Evolutionary conservation across 208 protist genomes (phyloP), one percentile per base, ranked within the genome.

Genomic region (Herpetomonas samuelpessoai): DNA sequence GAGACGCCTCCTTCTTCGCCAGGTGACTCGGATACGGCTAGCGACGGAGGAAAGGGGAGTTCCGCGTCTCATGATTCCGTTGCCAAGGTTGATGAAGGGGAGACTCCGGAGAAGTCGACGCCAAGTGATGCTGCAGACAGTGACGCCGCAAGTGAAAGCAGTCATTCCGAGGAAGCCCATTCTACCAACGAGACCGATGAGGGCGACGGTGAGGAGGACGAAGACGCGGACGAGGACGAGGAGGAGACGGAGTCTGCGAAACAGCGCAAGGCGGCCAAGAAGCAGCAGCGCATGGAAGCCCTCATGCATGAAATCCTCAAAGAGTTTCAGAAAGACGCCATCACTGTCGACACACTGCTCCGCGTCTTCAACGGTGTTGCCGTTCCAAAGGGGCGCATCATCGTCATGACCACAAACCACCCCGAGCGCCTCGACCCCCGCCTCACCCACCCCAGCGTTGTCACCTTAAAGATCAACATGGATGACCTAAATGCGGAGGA

Each of bases 321-420:
- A 12, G 27, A 75, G 21, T 50, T 88, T 14, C 60, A 63, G 19
- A 62, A 54, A 1, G 67, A 80, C 35, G 54, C 73, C 9, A 66
- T 98, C 7, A 95, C 91, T 7, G 88, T 98, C 26, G 81, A 81
- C 24, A 88, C 86, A 0, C 62, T 98, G 7, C 67, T 98, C 0
- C 62, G 74, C 16, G 95, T 95, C 53, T 57, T 93, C 6, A 91
- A 98, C 64, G 84, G 93, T 27, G 57, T 95, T 25, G 72, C 79
- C 9, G 74, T 81, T 14, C 79, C 84, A 0, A 74, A 96, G n/a
- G 83, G 81, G 12, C 81, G 88, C 46, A 71, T 98, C 18, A 64
- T 96, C 26, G 73, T 98, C 47, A 86, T 98, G 63, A 98, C 95
- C 4, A 97, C 95, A 4, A 96, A 95, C 61, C 79, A 97, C 68